phyloP scores from a whole-genome alignment of 345 rosid genomes.

The Mangifera indica region DNA sequence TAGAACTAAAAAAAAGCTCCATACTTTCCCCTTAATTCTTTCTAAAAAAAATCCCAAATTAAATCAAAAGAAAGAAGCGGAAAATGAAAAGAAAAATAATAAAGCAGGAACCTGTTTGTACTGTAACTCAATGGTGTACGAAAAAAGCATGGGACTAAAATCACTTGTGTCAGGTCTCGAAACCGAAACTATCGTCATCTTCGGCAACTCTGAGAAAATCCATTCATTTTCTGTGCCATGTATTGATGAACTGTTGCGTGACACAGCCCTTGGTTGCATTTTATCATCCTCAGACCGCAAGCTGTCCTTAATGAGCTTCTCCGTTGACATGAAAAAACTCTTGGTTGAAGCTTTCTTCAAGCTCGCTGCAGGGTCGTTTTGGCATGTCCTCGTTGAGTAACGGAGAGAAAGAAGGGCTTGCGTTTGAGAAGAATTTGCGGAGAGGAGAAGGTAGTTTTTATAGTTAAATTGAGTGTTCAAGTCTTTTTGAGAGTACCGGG shows the following conservation, averaged over 20 bases:
- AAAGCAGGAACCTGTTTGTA: conserved; percentile 59
- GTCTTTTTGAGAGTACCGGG: conserved; percentile 3
- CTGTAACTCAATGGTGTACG: conserved; percentile 73
- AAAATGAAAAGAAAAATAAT: not conserved
- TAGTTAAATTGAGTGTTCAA: not conserved
- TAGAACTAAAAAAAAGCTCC: not conserved
- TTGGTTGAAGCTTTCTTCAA: not conserved
- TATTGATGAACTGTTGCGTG: conserved; percentile 21
- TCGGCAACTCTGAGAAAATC: conserved; percentile 73
- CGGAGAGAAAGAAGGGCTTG: not conserved
- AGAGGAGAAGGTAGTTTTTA: conserved; percentile 5
- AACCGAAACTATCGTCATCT: conserved; percentile 63
- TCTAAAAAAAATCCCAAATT: not conserved
- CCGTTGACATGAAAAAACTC: conserved; percentile 43
- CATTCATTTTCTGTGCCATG: conserved; percentile 28
- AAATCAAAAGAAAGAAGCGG: not conserved
- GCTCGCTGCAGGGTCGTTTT: conserved; percentile 11
- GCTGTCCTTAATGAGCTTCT: conserved; percentile 42
- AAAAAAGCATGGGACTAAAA: conserved; percentile 82
- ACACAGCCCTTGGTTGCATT: conserved; percentile 14
- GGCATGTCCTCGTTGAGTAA: conserved; percentile 22
- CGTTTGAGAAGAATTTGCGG: not conserved
- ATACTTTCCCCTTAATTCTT: not conserved
- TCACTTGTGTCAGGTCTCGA: conserved; percentile 75
- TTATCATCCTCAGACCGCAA: conserved; percentile 25